These are phyloP conservation scores for Hypoxylon cercidicola DNA, from an alignment of 495 filamentous ascomycete genomes.

Conservation along the genomic window DNA sequence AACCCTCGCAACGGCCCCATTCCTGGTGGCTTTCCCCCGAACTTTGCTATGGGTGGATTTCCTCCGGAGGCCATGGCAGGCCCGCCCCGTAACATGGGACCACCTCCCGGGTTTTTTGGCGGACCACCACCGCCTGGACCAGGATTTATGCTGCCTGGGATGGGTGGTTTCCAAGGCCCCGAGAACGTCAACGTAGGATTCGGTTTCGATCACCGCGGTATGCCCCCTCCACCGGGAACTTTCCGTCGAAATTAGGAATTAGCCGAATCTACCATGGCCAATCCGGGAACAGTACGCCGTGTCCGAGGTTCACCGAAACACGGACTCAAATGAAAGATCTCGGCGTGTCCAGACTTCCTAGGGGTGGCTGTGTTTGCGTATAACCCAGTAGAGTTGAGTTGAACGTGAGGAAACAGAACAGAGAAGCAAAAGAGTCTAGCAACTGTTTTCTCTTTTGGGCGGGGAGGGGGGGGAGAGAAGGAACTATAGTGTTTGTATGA, in stretches of 20 bases:
- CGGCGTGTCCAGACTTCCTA: too few species aligned
- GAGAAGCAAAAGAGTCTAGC: too few species aligned
- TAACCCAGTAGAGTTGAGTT: too few species aligned
- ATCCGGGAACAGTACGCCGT: background rate
- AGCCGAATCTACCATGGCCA: background rate
- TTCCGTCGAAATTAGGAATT: slow-evolving; percentile 46
- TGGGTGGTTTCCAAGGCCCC: slow-evolving; percentile 60
- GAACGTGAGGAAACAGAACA: too few species aligned
- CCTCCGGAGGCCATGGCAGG: slow-evolving; percentile 57
- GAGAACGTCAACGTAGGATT: slow-evolving; percentile 53
- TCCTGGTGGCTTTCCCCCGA: slow-evolving; percentile 60
- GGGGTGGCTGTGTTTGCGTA: too few species aligned
- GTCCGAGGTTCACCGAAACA: background rate
- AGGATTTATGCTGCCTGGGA: slow-evolving; percentile 56
- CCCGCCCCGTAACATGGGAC: slow-evolving; percentile 53
- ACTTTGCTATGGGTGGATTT: slow-evolving; percentile 59
- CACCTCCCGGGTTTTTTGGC: slow-evolving; percentile 62
- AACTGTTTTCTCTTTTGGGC: too few species aligned
- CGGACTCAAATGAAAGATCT: too few species aligned
- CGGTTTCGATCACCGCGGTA: slow-evolving; percentile 56
- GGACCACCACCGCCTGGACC: slow-evolving; percentile 54
- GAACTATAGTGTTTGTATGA: too few species aligned
- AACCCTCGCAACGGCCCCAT: slow-evolving; percentile 55
- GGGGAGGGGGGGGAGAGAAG: too few species aligned
- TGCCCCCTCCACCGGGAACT: slow-evolving; percentile 51